These are phyloP conservation scores for Sporothrix brasiliensis DNA, from an alignment of 2,329 filamentous ascomycete genomes.

Conservation along the genomic window DNA sequence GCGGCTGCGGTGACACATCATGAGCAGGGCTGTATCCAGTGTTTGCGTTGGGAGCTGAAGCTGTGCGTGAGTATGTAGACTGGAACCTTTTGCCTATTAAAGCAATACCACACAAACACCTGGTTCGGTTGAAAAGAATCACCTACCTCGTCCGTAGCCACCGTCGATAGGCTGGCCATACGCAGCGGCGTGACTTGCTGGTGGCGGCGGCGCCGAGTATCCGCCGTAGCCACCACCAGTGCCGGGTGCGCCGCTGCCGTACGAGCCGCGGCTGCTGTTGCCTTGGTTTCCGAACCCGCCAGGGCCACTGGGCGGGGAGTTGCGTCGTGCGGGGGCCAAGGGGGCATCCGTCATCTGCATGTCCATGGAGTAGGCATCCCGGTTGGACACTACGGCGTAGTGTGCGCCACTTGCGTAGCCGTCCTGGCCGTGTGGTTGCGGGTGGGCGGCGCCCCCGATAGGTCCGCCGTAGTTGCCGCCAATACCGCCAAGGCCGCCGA, in stretches of 20 bases:
- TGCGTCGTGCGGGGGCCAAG: slow-evolving; percentile 26
- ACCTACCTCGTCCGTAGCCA: slow-evolving; percentile 35
- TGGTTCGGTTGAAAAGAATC: background rate
- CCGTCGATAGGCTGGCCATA: slow-evolving; percentile 33
- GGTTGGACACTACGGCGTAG: slow-evolving; percentile 29
- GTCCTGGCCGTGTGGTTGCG: slow-evolving; percentile 30
- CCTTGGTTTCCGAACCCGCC: slow-evolving; percentile 26
- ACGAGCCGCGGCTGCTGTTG: slow-evolving; percentile 26
- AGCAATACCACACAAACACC: slow-evolving; percentile 21
- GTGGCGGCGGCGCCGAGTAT: slow-evolving; percentile 48
- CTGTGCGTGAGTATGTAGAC: slow-evolving; percentile 23
- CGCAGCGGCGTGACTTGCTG: slow-evolving; percentile 34
- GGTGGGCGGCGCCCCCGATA: background rate
- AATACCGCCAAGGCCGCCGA: slow-evolving; percentile 7
- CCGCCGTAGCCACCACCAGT: slow-evolving; percentile 61
- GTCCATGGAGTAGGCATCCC: slow-evolving; percentile 33
- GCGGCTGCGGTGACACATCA: slow-evolving; percentile 38
- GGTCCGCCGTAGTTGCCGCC: slow-evolving; percentile 7
- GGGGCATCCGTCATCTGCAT: slow-evolving; percentile 34
- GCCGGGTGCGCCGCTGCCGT: slow-evolving; percentile 10
- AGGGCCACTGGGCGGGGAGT: slow-evolving; percentile 28
- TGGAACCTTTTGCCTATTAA: slow-evolving; percentile 43
- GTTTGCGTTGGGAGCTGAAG: slow-evolving; percentile 47
- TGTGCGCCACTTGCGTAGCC: slow-evolving; percentile 32
- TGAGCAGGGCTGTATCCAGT: slow-evolving; percentile 48